These are phyloP conservation scores for Cercospora sojina DNA, from an alignment of 2,329 filamentous ascomycete genomes.

Conservation along the genomic window DNA sequence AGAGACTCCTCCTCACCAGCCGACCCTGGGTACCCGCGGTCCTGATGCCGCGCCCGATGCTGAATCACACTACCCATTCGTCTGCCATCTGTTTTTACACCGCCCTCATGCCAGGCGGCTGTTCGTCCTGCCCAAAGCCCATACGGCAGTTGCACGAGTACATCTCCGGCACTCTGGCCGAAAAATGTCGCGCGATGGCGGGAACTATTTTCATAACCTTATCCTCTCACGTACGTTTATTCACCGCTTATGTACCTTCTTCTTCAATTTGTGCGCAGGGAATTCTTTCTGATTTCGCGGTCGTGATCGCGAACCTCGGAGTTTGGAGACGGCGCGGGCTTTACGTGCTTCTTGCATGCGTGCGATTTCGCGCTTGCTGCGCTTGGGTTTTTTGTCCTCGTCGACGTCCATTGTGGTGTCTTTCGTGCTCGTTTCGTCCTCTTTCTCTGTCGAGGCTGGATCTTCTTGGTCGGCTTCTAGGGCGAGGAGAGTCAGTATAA, in stretches of 20 bases:
- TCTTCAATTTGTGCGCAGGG: constrained; percentile 29
- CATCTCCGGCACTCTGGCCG: not conserved
- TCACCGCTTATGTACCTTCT: constrained; percentile 31
- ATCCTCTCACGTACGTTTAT: not conserved
- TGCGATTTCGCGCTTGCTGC: constrained; percentile 29
- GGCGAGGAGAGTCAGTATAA: not conserved
- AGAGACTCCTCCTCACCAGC: not conserved
- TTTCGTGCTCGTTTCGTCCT: constrained; percentile 9
- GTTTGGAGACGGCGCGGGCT: constrained; percentile 39
- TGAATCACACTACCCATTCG: not conserved
- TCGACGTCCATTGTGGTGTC: constrained; percentile 42
- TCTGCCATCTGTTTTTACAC: not conserved
- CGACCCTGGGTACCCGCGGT: not conserved
- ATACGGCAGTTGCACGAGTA: not conserved
- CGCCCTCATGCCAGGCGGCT: not conserved
- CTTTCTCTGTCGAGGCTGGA: not conserved
- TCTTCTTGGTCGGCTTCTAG: not conserved
- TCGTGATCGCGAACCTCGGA: constrained; percentile 35
- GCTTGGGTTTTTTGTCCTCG: constrained; percentile 30
- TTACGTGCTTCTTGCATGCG: constrained; percentile 34
- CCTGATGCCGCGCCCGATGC: not conserved
- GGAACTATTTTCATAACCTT: not conserved
- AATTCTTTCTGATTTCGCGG: constrained; percentile 44
- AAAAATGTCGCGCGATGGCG: not conserved
- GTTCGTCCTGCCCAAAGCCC: not conserved